Evolutionary conservation across 495 filamentous ascomycete genomes (phyloP).

Genomic region (Podospora sp.): DNA sequence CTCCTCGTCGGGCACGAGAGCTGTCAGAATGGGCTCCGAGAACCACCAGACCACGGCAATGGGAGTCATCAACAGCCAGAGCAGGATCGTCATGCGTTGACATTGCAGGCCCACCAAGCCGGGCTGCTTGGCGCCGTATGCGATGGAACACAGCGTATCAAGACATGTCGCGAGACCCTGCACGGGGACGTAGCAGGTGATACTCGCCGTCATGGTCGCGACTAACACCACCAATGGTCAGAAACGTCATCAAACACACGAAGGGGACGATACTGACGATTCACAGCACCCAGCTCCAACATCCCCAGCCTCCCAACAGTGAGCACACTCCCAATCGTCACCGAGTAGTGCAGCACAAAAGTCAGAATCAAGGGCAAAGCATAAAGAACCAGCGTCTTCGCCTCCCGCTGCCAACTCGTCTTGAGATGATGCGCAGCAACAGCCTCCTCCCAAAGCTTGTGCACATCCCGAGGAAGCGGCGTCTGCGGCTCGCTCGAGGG

Average conservation of each 20-base stretch:
- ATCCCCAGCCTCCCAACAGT: slow-evolving; percentile 66
- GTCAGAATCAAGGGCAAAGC: slow-evolving; percentile 64
- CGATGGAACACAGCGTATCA: slow-evolving; percentile 75
- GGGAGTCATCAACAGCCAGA: slow-evolving; percentile 64
- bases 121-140: slow-evolving; percentile 68
- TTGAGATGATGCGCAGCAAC: slow-evolving; percentile 72
- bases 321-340: slow-evolving; percentile 69
- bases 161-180: slow-evolving; percentile 70
- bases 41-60: slow-evolving; percentile 63
- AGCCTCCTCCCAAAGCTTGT: slow-evolving; percentile 69
- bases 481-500: slow-evolving; percentile 3
- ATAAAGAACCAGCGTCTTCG: slow-evolving; percentile 62
- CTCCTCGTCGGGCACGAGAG: slow-evolving; percentile 62
- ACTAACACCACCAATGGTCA: slow-evolving; percentile 37
- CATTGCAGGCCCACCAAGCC: slow-evolving; percentile 63
- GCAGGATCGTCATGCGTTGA: slow-evolving; percentile 71
- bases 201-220: slow-evolving; percentile 72
- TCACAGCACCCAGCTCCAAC: slow-evolving; percentile 65
- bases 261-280: slow-evolving; percentile 35
- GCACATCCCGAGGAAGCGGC: slow-evolving; percentile 23
- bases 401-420: slow-evolving; percentile 83
- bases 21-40: slow-evolving; percentile 57
- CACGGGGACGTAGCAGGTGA: slow-evolving; percentile 71
- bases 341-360: slow-evolving; percentile 71
- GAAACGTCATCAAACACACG: neutral